A percentile compares a stretch with the other conserved stretches of the same genome.
Evolutionary conservation across 2,329 filamentous ascomycete genomes (phyloP).

Genomic region (Hortaea werneckii): DNA sequence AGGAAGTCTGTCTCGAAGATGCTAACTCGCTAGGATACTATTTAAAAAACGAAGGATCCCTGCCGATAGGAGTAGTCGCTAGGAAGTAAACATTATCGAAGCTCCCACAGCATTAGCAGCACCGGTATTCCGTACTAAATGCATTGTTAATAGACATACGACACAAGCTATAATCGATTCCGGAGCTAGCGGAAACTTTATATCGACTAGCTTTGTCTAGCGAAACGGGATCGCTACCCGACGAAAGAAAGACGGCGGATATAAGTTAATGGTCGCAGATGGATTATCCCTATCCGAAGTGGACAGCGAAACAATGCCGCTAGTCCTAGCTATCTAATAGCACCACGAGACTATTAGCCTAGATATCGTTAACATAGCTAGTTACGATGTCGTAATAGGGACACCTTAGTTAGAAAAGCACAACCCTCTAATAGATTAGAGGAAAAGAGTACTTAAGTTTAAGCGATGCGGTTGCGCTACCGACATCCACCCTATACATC

Average conservation of each 20-base stretch:
- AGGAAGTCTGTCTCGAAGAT: too few relatives aligned
- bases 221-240: conserved; percentile 6
- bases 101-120: conserved; percentile 1
- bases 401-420: conserved; percentile 9
- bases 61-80: background rate
- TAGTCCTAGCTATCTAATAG: conserved; percentile 5
- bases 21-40: background rate
- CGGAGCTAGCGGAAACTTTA: conserved; percentile 8
- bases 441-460: conserved; percentile 9
- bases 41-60: background rate
- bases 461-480: conserved; percentile 4
- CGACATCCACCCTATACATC: conserved; percentile 1
- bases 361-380: conserved; percentile 8
- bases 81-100: background rate
- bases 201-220: conserved; percentile 2
- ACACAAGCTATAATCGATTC: conserved; percentile 7
- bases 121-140: conserved; percentile 3
- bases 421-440: conserved; percentile 7
- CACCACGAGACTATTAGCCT: conserved; percentile 7
- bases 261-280: conserved; percentile 6
- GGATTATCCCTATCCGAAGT: conserved; percentile 6
- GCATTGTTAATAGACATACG: conserved; percentile 2
- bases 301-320: conserved; percentile 6
- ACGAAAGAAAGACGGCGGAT: conserved; percentile 5
- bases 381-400: conserved; percentile 7